These are phyloP conservation scores for Paecilomyces fulvus DNA, from an alignment of 2,329 filamentous ascomycete genomes.

Conservation along the genomic window DNA sequence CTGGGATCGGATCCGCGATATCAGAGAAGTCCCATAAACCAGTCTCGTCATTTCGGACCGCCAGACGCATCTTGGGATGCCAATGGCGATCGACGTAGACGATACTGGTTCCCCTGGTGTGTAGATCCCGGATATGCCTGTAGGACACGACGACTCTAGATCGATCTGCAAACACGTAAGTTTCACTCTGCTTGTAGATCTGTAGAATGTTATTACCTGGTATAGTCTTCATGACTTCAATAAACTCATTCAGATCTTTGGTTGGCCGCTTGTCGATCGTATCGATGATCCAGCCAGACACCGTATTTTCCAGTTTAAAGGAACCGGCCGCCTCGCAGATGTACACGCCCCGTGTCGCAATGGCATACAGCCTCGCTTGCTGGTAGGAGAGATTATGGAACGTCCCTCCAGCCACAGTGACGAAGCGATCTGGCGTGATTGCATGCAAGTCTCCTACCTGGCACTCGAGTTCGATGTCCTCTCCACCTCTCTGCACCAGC, in stretches of 20 bases:
- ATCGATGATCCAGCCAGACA: conserved; percentile 90
- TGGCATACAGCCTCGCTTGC: conserved; percentile 89
- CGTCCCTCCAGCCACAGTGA: conserved; percentile 84
- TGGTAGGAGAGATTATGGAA: conserved; percentile 98
- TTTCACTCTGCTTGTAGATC: conserved; percentile 2
- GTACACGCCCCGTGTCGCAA: conserved; percentile 85
- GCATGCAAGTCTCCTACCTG: conserved; percentile 81
- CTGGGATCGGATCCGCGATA: conserved; percentile 70
- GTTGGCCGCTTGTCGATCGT: conserved; percentile 87
- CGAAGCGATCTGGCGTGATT: conserved; percentile 93
- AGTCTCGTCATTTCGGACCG: conserved; percentile 78
- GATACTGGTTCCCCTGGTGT: conserved; percentile 88
- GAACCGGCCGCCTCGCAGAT: conserved; percentile 92
- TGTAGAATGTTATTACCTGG: conserved; percentile 48
- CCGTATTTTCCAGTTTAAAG: conserved; percentile 84
- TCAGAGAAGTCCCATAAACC: conserved; percentile 94
- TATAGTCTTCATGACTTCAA: conserved; percentile 81
- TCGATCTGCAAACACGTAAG: conserved; percentile 38
- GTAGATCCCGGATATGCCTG: conserved; percentile 88
- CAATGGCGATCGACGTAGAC: conserved; percentile 91
- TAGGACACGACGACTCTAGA: conserved; percentile 88
- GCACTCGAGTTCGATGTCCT: conserved; percentile 78
- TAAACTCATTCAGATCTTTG: conserved; percentile 77
- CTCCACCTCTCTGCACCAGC: conserved; percentile 77
- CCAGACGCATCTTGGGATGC: conserved; percentile 89